Conservation (phyloP, 495 filamentous ascomycete species). For the Aspergillus cavernicola region DNA sequence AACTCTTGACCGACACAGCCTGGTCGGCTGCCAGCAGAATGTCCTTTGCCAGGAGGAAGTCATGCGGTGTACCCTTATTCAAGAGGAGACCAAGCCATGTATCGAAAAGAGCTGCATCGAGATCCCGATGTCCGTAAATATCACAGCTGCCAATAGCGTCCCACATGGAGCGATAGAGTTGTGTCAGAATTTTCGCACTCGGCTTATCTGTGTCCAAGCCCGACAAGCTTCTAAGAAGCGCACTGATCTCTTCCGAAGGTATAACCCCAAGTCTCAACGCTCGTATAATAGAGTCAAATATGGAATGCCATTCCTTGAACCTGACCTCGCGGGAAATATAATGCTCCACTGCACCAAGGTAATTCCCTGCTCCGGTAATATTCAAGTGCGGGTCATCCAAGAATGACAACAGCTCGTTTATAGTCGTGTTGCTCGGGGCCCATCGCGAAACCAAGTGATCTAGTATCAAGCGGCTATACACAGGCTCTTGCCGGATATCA, state of each 20-base stretch:
- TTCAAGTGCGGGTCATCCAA: slow-evolving; percentile 43
- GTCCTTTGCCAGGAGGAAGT: slow-evolving; percentile 29
- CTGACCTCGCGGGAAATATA: slow-evolving; percentile 15
- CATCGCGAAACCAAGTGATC: slow-evolving; percentile 27
- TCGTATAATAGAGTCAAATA: slow-evolving; percentile 29
- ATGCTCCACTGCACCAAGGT: slow-evolving; percentile 24
- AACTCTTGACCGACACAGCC: background rate
- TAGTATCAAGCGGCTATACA: slow-evolving; percentile 42
- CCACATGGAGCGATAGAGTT: slow-evolving; percentile 35
- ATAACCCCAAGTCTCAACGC: slow-evolving; percentile 40
- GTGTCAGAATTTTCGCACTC: slow-evolving; percentile 9
- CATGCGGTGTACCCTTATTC: slow-evolving; percentile 1
- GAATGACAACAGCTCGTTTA: slow-evolving; percentile 34
- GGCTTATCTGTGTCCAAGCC: background rate
- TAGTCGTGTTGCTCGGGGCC: background rate
- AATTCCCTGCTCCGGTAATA: slow-evolving; percentile 38
- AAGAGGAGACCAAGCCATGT: slow-evolving; percentile 32
- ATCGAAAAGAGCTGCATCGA: slow-evolving; percentile 27
- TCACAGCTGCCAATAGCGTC: slow-evolving; percentile 37
- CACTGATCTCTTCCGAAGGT: slow-evolving; percentile 31
- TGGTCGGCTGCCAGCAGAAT: slow-evolving; percentile 25
- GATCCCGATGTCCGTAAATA: slow-evolving; percentile 32
- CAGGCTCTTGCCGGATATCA: slow-evolving; percentile 36
- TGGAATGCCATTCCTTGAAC: slow-evolving; percentile 8
- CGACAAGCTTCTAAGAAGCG: slow-evolving; percentile 28